These are phyloP conservation scores for Cryptococcus hybrid DNA, from an alignment of 1,284 basidiomycete genomes.

Conservation along the genomic window DNA sequence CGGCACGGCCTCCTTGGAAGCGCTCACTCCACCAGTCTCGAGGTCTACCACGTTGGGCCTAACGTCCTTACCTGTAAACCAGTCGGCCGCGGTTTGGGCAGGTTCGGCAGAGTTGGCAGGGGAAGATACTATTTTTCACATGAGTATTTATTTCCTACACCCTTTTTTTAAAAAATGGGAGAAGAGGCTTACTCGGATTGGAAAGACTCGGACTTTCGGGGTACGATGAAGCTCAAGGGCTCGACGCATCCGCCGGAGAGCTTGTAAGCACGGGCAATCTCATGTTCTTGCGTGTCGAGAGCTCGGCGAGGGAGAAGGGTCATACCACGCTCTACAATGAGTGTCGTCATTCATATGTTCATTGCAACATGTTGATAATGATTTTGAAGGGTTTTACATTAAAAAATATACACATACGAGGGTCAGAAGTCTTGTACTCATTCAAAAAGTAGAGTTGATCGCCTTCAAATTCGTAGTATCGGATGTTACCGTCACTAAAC, in stretches of 20 bases:
- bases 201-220: conserved; percentile 62
- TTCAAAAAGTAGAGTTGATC: conserved; percentile 77
- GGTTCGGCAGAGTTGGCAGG: conserved; percentile 80
- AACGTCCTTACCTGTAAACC: conserved; percentile 76
- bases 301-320: conserved; percentile 90
- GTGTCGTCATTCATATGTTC: not conserved
- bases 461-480: conserved; percentile 91
- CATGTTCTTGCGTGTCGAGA: conserved; percentile 84
- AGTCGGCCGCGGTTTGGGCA: conserved; percentile 76
- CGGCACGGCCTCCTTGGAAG: conserved; percentile 48
- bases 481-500: conserved; percentile 81
- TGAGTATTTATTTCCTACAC: not conserved
- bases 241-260: conserved; percentile 72
- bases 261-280: conserved; percentile 95
- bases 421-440: conserved; percentile 87
- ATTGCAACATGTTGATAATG: not conserved
- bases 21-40: conserved; percentile 49
- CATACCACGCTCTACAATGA: conserved; percentile 75
- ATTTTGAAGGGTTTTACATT: not conserved
- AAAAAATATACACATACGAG: conserved; percentile 46
- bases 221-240: conserved; percentile 90
- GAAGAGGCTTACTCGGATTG: conserved; percentile 43
- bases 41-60: conserved; percentile 63
- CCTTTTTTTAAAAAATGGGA: not conserved
- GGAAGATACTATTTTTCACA: conserved; percentile 72